Percentiles rank a stretch among this genome's conserved stretches.
These are phyloP conservation scores for Nemania abortiva DNA, from an alignment of 2,329 filamentous ascomycete genomes.

Conservation along the genomic window DNA sequence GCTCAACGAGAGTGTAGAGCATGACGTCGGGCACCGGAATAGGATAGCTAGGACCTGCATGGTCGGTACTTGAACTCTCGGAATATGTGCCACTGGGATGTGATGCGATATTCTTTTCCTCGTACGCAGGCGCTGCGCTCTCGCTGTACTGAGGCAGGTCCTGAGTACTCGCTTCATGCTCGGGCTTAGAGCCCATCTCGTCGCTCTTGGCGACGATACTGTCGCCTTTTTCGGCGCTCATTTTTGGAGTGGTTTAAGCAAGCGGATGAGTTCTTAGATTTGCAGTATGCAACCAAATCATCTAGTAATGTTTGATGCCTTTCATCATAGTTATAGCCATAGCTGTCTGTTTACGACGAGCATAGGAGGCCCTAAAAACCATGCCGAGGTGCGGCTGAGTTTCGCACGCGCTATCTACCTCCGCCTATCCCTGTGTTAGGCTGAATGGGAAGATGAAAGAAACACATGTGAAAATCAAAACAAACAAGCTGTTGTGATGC, in stretches of 20 bases:
- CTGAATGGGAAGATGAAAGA: neutral
- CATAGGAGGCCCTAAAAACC: neutral
- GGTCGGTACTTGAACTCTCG: too few relatives aligned
- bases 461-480: neutral
- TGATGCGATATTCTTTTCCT: too few relatives aligned
- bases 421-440: neutral
- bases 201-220: neutral
- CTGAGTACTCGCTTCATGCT: neutral
- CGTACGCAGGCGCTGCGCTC: neutral
- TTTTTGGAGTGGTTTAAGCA: neutral
- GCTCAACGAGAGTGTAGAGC: too few relatives aligned
- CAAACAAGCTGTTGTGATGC: neutral
- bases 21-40: too few relatives aligned
- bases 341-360: too few relatives aligned
- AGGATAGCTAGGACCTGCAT: too few relatives aligned
- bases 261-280: neutral
- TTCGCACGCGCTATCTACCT: neutral
- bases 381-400: slow-evolving; percentile 15
- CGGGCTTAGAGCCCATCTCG: neutral
- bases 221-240: neutral
- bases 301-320: neutral
- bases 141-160: slow-evolving; percentile 1
- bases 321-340: neutral
- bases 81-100: too few relatives aligned
- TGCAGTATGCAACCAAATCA: neutral